Conservation (phyloP, 345 rosid species). For the Tarenaya hassleriana region DNA sequence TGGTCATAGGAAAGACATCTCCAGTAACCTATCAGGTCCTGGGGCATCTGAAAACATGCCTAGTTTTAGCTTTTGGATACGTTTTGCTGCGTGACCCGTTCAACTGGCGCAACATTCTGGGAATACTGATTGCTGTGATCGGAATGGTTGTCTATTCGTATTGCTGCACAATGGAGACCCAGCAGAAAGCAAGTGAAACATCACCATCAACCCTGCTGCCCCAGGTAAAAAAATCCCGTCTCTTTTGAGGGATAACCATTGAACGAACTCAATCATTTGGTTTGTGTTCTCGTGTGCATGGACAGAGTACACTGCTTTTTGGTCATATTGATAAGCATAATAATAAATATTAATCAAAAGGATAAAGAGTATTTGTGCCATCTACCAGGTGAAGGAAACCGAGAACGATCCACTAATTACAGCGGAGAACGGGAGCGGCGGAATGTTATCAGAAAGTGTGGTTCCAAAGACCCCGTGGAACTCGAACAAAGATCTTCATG, state of each 20-base stretch:
- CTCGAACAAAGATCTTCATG: constrained; percentile 87
- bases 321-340: background rate
- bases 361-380: background rate
- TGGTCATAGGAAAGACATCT: constrained; percentile 98
- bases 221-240: constrained; percentile 41
- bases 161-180: constrained; percentile 62
- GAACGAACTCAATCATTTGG: background rate
- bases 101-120: constrained; percentile 94
- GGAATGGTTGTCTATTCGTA: constrained; percentile 98
- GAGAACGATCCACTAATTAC: constrained; percentile 76
- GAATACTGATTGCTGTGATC: constrained; percentile 79
- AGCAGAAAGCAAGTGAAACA: constrained; percentile 73
- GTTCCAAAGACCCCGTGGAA: constrained; percentile 66
- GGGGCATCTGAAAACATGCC: constrained; percentile 98
- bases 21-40: constrained; percentile 99
- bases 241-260: no score
- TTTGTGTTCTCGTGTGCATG: background rate
- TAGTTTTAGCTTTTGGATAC: constrained; percentile 95
- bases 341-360: no score
- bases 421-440: constrained; percentile 73
- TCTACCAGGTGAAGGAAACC: constrained; percentile 65
- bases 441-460: constrained; percentile 47
- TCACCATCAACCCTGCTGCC: constrained; percentile 51
- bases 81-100: constrained; percentile 87
- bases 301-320: background rate